phyloP scores from a whole-genome alignment of 768 basidiomycete species.

The Lanmaoa rubissima region DNA sequence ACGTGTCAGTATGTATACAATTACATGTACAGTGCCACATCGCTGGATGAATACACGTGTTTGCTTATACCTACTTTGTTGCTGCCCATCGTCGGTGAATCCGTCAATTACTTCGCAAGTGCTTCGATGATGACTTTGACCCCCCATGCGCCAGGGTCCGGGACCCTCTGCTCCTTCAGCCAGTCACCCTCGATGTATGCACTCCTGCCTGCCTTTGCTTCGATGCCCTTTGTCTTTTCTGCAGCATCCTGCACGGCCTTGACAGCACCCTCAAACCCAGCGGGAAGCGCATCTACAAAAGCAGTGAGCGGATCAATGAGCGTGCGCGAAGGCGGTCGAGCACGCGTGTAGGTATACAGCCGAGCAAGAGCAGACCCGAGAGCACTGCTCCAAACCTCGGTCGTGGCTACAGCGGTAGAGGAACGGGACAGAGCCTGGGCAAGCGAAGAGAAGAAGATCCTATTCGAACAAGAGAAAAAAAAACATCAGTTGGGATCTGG shows the following conservation, averaged over 20 bases:
- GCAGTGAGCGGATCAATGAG: slow-evolving; percentile 89
- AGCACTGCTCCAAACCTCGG: slow-evolving; percentile 58
- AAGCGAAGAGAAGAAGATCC: slow-evolving; percentile 89
- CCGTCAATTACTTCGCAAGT: slow-evolving; percentile 28
- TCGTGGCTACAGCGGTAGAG: slow-evolving; percentile 32
- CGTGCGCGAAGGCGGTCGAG: slow-evolving; percentile 86
- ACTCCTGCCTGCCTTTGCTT: slow-evolving; percentile 85
- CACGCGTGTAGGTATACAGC: slow-evolving; percentile 82
- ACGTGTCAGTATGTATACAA: background rate
- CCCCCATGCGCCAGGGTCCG: slow-evolving; percentile 94
- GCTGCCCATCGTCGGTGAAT: background rate
- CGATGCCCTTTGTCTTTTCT: slow-evolving; percentile 68
- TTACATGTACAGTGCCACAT: background rate
- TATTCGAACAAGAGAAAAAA: slow-evolving; percentile 26
- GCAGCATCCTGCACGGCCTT: slow-evolving; percentile 63
- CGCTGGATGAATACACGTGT: background rate
- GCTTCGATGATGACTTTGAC: slow-evolving; percentile 71
- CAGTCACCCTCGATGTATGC: slow-evolving; percentile 78
- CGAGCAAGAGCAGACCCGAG: slow-evolving; percentile 55
- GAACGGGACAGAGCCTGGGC: slow-evolving; percentile 64
- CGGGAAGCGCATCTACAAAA: slow-evolving; percentile 48
- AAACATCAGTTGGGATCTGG: background rate
- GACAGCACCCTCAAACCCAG: slow-evolving; percentile 52
- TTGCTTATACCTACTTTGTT: background rate
- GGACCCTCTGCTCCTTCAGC: slow-evolving; percentile 57